phyloP scores from a whole-genome alignment of 1,139 yeast species.

The Yamadazyma blattariae region DNA sequence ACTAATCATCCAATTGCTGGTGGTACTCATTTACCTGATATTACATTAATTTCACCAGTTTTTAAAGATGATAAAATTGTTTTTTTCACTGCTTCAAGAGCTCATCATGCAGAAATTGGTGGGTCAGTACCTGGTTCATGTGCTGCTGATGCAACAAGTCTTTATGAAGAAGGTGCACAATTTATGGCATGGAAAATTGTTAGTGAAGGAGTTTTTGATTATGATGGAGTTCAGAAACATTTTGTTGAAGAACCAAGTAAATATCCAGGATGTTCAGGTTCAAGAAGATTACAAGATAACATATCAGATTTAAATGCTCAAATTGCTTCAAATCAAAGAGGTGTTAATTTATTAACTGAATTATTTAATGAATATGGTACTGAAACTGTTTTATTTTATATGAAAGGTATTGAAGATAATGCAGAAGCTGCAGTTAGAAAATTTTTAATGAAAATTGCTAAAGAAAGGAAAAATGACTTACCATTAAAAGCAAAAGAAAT shows the following conservation, averaged over 20 bases:
- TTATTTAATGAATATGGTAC: conserved; percentile 31
- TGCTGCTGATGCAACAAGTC: conserved; percentile 42
- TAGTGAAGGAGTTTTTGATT: conserved; percentile 35
- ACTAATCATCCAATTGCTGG: conserved; percentile 79
- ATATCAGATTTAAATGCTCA: conserved; percentile 44
- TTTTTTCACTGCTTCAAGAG: conserved; percentile 44
- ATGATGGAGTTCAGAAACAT: conserved; percentile 35
- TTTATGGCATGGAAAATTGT: conserved; percentile 37
- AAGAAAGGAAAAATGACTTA: conserved; percentile 12
- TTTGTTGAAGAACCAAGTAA: conserved; percentile 36
- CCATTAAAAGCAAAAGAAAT: conserved; percentile 36
- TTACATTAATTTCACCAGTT: conserved; percentile 71
- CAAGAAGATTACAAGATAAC: conserved; percentile 38
- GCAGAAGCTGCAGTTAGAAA: conserved; percentile 43
- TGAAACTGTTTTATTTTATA: conserved; percentile 33
- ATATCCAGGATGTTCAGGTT: conserved; percentile 43
- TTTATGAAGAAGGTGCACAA: conserved; percentile 42
- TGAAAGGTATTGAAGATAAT: conserved; percentile 39
- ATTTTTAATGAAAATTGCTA: conserved; percentile 33
- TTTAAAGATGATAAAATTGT: conserved; percentile 25
- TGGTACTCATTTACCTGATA: conserved; percentile 80
- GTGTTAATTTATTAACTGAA: conserved; percentile 29
- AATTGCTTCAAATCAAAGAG: conserved; percentile 42
- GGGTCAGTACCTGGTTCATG: conserved; percentile 43
- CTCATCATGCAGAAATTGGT: conserved; percentile 47